A percentile compares a stretch with the other conserved stretches of the same genome.
Evolutionary conservation across 805 yeast genomes (phyloP).

Genomic region (Monosporozyma unispora): DNA sequence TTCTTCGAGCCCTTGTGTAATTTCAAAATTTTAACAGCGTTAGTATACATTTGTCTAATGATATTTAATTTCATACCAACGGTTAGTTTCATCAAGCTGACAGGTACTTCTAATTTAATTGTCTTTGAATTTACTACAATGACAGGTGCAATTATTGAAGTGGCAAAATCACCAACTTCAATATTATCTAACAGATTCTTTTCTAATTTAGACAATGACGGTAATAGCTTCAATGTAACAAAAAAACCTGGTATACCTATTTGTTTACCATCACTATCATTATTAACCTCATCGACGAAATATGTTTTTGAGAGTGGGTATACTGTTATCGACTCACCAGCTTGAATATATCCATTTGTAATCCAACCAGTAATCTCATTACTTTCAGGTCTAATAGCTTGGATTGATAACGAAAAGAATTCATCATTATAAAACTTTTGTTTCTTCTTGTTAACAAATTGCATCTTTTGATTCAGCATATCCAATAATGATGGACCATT

Average conservation of each 20-base stretch:
- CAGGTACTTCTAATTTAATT: background rate
- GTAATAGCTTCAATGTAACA: slow-evolving; percentile 32
- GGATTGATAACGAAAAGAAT: background rate
- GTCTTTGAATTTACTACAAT: background rate
- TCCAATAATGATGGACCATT: slow-evolving; percentile 8
- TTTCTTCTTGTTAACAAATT: background rate
- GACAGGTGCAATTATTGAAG: background rate
- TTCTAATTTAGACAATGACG: slow-evolving; percentile 7
- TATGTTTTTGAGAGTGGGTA: slow-evolving; percentile 40
- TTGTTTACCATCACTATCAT: background rate
- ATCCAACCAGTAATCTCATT: slow-evolving; percentile 9
- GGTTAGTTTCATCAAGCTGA: background rate
- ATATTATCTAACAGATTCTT: background rate
- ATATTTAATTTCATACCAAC: background rate
- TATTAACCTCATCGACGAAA: slow-evolving; percentile 29
- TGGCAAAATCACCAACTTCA: background rate
- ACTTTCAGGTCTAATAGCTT: background rate
- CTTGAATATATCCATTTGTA: slow-evolving; percentile 49
- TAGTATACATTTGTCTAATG: background rate
- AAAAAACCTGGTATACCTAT: slow-evolving; percentile 45
- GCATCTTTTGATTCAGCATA: background rate
- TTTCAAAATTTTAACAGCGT: background rate
- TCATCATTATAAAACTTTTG: background rate
- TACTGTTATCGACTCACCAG: slow-evolving; percentile 53
- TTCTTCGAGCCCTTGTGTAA: background rate